These are phyloP conservation scores for Nemania sp. DNA, from an alignment of 2,329 filamentous ascomycete species.

Conservation along the genomic window DNA sequence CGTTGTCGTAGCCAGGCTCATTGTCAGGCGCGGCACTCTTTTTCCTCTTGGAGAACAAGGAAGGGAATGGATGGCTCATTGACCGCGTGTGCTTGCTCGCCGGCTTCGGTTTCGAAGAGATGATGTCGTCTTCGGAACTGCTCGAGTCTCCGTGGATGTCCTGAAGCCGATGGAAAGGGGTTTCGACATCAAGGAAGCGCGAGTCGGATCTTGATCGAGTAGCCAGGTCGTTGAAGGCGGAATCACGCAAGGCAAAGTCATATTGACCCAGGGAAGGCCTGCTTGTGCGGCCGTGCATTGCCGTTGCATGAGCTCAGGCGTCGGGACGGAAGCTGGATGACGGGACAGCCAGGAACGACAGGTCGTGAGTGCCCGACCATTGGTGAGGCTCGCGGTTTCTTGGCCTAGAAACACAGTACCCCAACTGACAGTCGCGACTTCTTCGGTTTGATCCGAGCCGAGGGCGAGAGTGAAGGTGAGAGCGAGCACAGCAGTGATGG, in stretches of 20 bases:
- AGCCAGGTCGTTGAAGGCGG: conserved; percentile 24
- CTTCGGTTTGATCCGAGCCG: too few relatives aligned
- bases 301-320: conserved; percentile 19
- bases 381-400: not conserved
- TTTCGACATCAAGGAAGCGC: conserved; percentile 33
- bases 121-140: conserved; percentile 45
- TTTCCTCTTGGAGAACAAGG: conserved; percentile 67
- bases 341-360: conserved; percentile 19
- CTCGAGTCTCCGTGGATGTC: conserved; percentile 44
- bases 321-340: conserved; percentile 18
- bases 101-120: conserved; percentile 32
- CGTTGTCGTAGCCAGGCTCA: conserved; percentile 43
- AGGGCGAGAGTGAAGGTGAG: not conserved
- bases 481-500: not conserved
- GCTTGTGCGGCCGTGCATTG: conserved; percentile 33
- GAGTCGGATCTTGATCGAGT: conserved; percentile 33
- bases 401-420: not conserved
- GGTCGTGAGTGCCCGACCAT: conserved; percentile 23
- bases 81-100: conserved; percentile 60
- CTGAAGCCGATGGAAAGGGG: conserved; percentile 24
- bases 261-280: conserved; percentile 35
- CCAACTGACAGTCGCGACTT: not conserved
- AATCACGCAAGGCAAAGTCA: conserved; percentile 34
- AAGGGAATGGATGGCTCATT: conserved; percentile 79
- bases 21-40: conserved; percentile 47